A percentile compares a stretch with the other conserved stretches of the same genome.
phyloP scores from a whole-genome alignment of 345 rosid species.

The Boechera divaricarpa region DNA sequence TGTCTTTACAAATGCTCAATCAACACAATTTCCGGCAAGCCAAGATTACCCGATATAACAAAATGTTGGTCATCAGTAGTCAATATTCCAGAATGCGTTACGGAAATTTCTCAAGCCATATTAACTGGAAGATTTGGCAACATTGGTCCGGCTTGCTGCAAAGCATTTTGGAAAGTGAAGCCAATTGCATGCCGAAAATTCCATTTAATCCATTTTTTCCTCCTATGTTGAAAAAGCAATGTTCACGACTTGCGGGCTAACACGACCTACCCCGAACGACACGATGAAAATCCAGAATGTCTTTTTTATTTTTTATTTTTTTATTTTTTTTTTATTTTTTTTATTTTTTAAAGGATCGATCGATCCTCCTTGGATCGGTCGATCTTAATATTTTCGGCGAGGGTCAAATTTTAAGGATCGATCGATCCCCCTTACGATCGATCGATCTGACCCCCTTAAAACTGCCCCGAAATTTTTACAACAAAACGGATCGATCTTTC shows the following conservation, averaged over 20 bases:
- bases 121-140: background rate
- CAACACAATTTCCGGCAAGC: background rate
- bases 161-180: background rate
- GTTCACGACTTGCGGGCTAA: background rate
- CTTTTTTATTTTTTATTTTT: no score
- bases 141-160: background rate
- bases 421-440: no score
- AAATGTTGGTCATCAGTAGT: background rate
- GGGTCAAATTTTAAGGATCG: no score
- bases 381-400: no score
- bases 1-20: background rate
- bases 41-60: background rate
- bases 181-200: background rate
- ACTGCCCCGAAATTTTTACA: no score
- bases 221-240: background rate
- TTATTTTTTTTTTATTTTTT: no score
- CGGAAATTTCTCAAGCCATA: background rate
- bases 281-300: no score
- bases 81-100: background rate
- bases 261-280: no score
- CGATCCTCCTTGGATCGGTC: no score
- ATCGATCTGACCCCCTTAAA: no score
- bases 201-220: background rate
- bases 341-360: no score
- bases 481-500: no score